Base-by-base conservation (phyloP, 306 rosid genomes). In the Fragaria nilgerrensis region DNA sequence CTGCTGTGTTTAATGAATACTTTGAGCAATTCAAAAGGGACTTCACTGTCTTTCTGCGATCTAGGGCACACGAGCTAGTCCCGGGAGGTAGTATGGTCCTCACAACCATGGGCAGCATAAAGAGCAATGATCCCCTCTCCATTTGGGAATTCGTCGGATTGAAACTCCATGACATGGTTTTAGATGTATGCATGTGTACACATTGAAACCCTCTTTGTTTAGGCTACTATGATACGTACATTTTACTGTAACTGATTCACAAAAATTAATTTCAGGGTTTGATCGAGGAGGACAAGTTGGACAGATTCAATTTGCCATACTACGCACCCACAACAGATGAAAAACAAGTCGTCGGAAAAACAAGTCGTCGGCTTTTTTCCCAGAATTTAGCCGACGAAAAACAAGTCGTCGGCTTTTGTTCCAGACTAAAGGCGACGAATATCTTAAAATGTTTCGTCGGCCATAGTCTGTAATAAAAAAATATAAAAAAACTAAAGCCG, bases 151-250 rank as follows among this genome's bases (percentile, higher is more conserved):
- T 75, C 2, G 22, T 88, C 11, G 88, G 86, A 23, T 10, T 44
- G 19, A 85, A 82, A 61, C 85, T 90, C 2, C 63, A 79, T 20
- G 83, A 87, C 59, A 79, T 90, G 90, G 83, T 78, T 72, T 50
- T 23, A 23, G 83, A 90, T 86, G 95, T 88, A 85, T 15, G 41
- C 20, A 29, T 27, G 34, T 19, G 58, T 49, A 49, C 17, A 49
- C n/a, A 49, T 49, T 16, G 2, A 5, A 49, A 49, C 16, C 49
- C 49, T 12, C 49, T 44, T 44, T 39, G 2, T 8, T 48, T 47
- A 47, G 53, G 29, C 29, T 27, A 8, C 20, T 48, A 16, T 49
- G 53, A 49, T 49, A 49, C n/a, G n/a, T 45, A 45, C 16, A 6
- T n/a, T 52, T 53, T 52, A 20, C 7, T 9, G 19, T 25, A 25